A percentile compares a stretch with the other conserved stretches of the same genome.
Evolutionary conservation across 352 stramenopile genomes (phyloP).

Genomic region (Elongisporangium senticosum): DNA sequence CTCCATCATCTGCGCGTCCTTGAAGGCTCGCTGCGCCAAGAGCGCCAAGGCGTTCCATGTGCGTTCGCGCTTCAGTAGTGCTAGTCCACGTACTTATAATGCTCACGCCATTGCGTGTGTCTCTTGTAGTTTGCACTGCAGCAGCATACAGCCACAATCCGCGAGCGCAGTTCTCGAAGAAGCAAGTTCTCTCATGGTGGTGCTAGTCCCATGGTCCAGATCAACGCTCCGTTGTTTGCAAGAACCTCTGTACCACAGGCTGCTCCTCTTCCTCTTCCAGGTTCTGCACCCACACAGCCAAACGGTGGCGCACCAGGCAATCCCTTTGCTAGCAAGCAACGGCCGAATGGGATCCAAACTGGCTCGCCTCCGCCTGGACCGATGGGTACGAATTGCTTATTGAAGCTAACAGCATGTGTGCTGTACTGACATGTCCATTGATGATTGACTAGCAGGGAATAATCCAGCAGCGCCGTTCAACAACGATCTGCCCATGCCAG

Average conservation of each 20-base stretch:
- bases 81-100: not conserved
- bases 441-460: not conserved
- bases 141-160: slow-evolving; percentile 59
- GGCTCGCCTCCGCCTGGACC: not conserved
- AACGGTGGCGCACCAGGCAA: slow-evolving; percentile 7
- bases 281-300: slow-evolving; percentile 1
- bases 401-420: not conserved
- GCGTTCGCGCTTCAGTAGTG: slow-evolving; percentile 7
- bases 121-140: slow-evolving; percentile 51
- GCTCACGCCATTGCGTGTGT: not conserved
- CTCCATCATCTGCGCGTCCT: slow-evolving; percentile 64
- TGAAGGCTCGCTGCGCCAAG: slow-evolving; percentile 78
- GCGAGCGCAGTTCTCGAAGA: slow-evolving; percentile 64
- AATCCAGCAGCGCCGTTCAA: not conserved
- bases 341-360: not conserved
- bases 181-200: slow-evolving; percentile 80
- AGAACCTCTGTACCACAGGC: slow-evolving; percentile 17
- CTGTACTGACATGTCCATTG: not conserved
- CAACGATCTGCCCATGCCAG: slow-evolving; percentile 10
- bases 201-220: slow-evolving; percentile 68
- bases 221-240: slow-evolving; percentile 72
- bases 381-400: not conserved
- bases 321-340: slow-evolving; percentile 5
- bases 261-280: not conserved
- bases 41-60: slow-evolving; percentile 79